Base-by-base conservation (phyloP, 2,329 filamentous ascomycete genomes). In the Colletotrichum sp. region DNA sequence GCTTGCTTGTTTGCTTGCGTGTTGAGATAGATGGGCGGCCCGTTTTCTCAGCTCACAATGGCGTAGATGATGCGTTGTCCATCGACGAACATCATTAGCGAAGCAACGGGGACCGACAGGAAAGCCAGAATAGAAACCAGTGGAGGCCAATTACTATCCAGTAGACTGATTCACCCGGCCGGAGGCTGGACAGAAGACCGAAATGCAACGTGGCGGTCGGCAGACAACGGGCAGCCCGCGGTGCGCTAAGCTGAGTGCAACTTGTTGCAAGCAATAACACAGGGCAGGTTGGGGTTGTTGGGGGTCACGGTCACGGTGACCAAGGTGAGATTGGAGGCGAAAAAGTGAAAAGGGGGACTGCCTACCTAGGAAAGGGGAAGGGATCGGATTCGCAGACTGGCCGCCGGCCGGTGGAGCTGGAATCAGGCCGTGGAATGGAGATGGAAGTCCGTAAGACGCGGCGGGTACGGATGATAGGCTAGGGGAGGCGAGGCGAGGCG, bases 41-140 rank as follows among this genome's bases (percentile, higher is more conserved):
- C 66, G 71, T 69, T 69, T 71, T 36, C 36, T 71, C 61, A 75
- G 72, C 72, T 75, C 68, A 71, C 61, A 71, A 75, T 55, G 28
- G 68, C 61, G 36, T 66, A 38, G 52, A 61, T 26, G 24, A 66
- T 66, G 58, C 30, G 15, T 38, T 62, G 48, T 34, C 43, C 18
- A 60, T 55, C 13, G 48, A 30, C 28, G 13, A 60, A n/a, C 8
- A 15, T 21, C 12, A 36, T 36, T 30, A 61, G 18, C 56, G 18
- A 48, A 48, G 56, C 61, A 66, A 18, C 26, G 16, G 43, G 36
- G 34, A 65, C 34, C 24, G 61, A 48, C 18, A 30, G 56, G 26
- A 30, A 60, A 32, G 56, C 56, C 56, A 18, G 32, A 67, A 55
- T 62, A 66, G 66, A 56, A 34, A 43, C 36, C 36, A 18, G 36